Conservation (phyloP, 306 rosid species). For the Quercus suber region DNA sequence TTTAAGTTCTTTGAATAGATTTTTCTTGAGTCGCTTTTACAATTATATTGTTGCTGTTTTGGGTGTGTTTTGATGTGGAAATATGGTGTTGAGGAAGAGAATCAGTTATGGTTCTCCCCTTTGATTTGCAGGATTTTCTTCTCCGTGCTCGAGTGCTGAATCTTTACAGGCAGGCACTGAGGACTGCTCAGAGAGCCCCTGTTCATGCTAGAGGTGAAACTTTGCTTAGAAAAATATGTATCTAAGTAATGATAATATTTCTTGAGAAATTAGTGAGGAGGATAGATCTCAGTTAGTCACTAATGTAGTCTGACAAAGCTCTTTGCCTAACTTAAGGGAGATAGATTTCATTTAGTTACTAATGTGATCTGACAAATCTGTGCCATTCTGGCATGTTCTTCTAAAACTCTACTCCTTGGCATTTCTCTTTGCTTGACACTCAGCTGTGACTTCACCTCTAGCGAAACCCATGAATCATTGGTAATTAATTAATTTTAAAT, state of each 20-base stretch:
- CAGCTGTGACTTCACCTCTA: not conserved
- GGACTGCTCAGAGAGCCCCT: constrained; percentile 69
- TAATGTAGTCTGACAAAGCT: not conserved
- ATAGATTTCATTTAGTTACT: not conserved
- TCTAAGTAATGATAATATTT: not conserved
- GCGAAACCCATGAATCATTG: not conserved
- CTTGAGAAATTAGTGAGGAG: not conserved
- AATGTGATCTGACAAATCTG: not conserved
- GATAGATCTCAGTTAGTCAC: not conserved
- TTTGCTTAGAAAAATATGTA: not conserved
- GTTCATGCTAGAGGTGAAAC: constrained; percentile 57
- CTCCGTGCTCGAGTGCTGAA: constrained; percentile 79
- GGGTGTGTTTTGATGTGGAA: not conserved
- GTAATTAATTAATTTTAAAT: not conserved
- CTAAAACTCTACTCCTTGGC: not conserved
- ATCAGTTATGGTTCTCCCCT: constrained; percentile 40
- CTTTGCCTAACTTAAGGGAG: not conserved
- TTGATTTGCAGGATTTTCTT: constrained; percentile 77
- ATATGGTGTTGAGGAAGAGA: constrained; percentile 28
- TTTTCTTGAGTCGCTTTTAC: not conserved
- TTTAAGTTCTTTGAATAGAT: not conserved
- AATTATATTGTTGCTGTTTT: not conserved
- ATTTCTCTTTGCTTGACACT: not conserved
- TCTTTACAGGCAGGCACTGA: constrained; percentile 73
- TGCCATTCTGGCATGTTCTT: not conserved